A percentile compares a stretch with the other conserved stretches of the same genome.
These are phyloP conservation scores for Eucalyptus fibrosa DNA, from an alignment of 345 rosid genomes.

Conservation along the genomic window DNA sequence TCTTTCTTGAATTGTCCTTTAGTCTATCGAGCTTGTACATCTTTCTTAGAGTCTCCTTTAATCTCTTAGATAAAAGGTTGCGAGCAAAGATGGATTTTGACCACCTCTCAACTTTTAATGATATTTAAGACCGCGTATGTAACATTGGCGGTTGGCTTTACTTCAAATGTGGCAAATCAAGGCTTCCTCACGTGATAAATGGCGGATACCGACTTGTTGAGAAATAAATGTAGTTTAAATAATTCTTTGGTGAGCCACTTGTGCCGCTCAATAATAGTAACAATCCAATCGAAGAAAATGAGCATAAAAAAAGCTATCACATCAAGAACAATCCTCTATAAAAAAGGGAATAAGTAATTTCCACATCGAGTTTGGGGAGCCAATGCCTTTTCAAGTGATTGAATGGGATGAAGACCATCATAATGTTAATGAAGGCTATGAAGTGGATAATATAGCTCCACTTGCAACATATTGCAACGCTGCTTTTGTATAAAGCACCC, in stretches of 20 bases:
- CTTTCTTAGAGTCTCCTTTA: not conserved
- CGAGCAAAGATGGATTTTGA: not conserved
- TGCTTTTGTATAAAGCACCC: not conserved
- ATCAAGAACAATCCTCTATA: accelerated
- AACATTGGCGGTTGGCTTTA: not conserved
- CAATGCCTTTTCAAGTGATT: accelerated
- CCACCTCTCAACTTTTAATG: not conserved
- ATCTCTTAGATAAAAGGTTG: not conserved
- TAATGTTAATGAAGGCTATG: not conserved
- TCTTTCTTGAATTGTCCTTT: not conserved
- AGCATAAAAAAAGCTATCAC: not conserved
- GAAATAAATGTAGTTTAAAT: not conserved
- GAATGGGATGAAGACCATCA: not conserved
- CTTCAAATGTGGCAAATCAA: not conserved
- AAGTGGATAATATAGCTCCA: not conserved
- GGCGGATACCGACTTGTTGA: accelerated
- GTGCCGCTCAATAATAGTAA: accelerated
- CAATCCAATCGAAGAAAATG: accelerated
- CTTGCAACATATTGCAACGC: not conserved
- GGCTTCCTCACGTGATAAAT: not conserved
- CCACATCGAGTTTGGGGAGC: accelerated
- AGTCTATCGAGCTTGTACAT: not conserved
- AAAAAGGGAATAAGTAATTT: not conserved
- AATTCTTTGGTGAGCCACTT: not conserved
- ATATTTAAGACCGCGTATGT: accelerated